Percentiles rank a stretch among this genome's conserved stretches.
These are phyloP conservation scores for Cavenderia fasciculata DNA, from an alignment of 78 protist species.

Conservation along the genomic window DNA sequence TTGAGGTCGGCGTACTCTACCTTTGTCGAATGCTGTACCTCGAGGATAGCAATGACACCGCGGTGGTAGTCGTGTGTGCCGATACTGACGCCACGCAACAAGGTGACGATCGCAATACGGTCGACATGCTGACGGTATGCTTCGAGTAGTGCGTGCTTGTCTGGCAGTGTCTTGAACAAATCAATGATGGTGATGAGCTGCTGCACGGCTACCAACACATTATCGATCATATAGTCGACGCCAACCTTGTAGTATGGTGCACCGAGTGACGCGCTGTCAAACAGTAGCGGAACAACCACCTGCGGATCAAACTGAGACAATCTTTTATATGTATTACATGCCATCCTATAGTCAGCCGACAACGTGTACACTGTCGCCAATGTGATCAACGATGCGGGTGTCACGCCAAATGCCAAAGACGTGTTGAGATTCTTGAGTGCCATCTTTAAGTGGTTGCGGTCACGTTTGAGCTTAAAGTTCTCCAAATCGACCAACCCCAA, in stretches of 20 bases:
- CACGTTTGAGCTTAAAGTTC: not conserved
- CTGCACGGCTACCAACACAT: not conserved
- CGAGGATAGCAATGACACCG: too few relatives aligned
- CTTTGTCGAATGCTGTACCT: too few relatives aligned
- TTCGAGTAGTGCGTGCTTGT: not conserved
- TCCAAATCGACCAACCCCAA: conserved; percentile 18
- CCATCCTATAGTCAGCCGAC: not conserved
- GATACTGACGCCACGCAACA: not conserved
- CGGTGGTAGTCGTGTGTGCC: too few relatives aligned
- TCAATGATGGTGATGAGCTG: not conserved
- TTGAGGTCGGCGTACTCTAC: not conserved
- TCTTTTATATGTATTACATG: not conserved
- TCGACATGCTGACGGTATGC: not conserved
- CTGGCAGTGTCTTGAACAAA: not conserved
- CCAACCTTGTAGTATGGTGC: not conserved
- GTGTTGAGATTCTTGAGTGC: not conserved
- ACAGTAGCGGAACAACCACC: not conserved
- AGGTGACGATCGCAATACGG: not conserved
- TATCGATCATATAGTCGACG: not conserved
- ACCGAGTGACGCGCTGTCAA: conserved; percentile 12
- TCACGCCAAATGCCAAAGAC: not conserved
- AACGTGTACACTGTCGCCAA: not conserved
- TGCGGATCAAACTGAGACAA: not conserved
- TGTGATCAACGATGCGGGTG: not conserved
- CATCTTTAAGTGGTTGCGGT: not conserved